Base-by-base conservation (phyloP, 208 protist genomes). In the Acanthamoeba healyi region DNA sequence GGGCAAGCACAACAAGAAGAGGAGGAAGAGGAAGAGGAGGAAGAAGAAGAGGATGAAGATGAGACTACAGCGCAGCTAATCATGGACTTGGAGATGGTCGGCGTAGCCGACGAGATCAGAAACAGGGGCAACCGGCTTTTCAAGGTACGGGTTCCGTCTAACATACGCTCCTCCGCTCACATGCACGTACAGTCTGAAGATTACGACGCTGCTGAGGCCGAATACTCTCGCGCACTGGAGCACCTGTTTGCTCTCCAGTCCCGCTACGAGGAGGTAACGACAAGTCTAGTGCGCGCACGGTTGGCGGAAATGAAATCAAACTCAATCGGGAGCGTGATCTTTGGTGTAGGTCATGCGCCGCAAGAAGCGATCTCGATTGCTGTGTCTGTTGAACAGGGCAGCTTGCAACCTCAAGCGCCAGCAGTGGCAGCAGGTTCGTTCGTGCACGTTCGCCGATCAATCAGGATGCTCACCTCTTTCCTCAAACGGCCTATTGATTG, bases 371-470 rank as follows among this genome's bases (percentile, higher is more conserved):
- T 49, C 40, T 4, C 34, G 40, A 4, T 40, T 81, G 70, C 38
- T 49, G 34, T 81, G 70, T 24, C 24, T 51, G 34, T 36, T 81
- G 24, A 81, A 81, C 70, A 2, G 34, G 32, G 70, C 70, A 5
- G 70, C 70, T 36, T 81, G 70, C 70, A 49, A 81, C 40, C 70
- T 81, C 38, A 81, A 81, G 70, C 70, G 34, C 32, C 70, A 81
- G 70, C 9, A 81, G 38, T 81, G 70, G 70, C 70, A 81, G 14
- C 34, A 46, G 38, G 58, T 65, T n/a, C 26, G 26, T 12, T 65
- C 26, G 15, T 19, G 10, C 51, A 6, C n/a, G n/a, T 56, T 56
- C 51, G 1, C 15, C 15, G 15, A n/a, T n/a, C n/a, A n/a, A n/a
- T n/a, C n/a, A n/a, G n/a, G n/a, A n/a, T n/a, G 51, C 51, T 17